Evolutionary conservation across 140 eudicot species (phyloP).

Genomic region (Anethum foeniculum): DNA sequence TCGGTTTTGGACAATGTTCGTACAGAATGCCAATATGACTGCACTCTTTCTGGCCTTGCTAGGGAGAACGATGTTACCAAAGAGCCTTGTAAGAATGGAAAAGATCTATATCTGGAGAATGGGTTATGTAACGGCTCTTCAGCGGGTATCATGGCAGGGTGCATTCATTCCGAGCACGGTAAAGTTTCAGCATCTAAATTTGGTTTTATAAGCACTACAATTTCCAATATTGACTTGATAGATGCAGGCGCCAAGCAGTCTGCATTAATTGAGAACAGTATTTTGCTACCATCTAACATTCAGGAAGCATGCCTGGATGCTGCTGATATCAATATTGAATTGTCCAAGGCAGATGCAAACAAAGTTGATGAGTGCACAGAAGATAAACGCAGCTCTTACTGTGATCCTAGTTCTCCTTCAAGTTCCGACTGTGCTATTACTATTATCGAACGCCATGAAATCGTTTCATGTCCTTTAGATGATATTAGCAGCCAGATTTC

Average conservation of each 20-base stretch:
- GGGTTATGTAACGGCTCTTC: slow-evolving; percentile 22
- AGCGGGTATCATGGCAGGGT: slow-evolving; percentile 20
- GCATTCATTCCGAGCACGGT: slow-evolving; percentile 14
- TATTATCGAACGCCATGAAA: slow-evolving; percentile 7
- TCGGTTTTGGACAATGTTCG: slow-evolving; percentile 21
- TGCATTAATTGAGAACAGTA: slow-evolving; percentile 13
- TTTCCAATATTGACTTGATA: slow-evolving; percentile 12
- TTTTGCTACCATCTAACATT: slow-evolving; percentile 13
- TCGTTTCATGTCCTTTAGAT: slow-evolving; percentile 14
- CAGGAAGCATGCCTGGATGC: slow-evolving; percentile 18
- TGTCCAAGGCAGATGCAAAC: slow-evolving; percentile 22
- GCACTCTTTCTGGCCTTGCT: slow-evolving; percentile 17
- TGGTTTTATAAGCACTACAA: slow-evolving; percentile 11
- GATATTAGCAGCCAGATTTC: slow-evolving; percentile 19
- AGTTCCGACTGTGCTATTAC: slow-evolving; percentile 10
- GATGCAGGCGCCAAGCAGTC: slow-evolving; percentile 22
- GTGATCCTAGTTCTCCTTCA: slow-evolving; percentile 15
- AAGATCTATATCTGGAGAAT: slow-evolving; percentile 22
- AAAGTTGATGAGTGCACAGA: slow-evolving; percentile 18
- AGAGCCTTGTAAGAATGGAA: slow-evolving; percentile 25
- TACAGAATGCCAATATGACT: slow-evolving; percentile 13
- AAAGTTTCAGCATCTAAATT: slow-evolving; percentile 17
- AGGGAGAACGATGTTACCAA: slow-evolving; percentile 18
- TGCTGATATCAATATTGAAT: not conserved
- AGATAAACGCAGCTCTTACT: slow-evolving; percentile 10